phyloP scores from a whole-genome alignment of 108 stramenopile genomes.

The Pseudonitzschia pungens region DNA sequence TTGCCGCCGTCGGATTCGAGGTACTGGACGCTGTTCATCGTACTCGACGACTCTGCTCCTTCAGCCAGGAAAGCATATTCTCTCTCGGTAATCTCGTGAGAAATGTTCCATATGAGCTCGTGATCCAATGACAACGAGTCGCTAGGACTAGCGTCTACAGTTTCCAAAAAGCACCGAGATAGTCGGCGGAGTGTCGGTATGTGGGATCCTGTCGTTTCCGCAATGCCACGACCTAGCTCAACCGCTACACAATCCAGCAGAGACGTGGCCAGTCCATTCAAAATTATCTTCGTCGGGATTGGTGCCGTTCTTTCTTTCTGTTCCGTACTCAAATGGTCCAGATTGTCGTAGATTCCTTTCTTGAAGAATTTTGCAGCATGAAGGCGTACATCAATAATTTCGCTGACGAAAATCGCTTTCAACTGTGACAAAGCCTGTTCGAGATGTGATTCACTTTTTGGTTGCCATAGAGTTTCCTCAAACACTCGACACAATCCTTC shows the following conservation, averaged over 20 bases:
- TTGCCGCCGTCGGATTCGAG: conserved; percentile 28
- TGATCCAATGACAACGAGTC: neutral
- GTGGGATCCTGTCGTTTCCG: conserved; percentile 23
- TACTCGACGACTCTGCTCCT: neutral
- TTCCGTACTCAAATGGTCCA: conserved; percentile 23
- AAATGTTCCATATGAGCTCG: conserved; percentile 4
- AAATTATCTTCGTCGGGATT: neutral
- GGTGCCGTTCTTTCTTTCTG: neutral
- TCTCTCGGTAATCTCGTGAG: conserved; percentile 5
- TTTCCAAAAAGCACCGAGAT: conserved; percentile 53
- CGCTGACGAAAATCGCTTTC: conserved; percentile 22
- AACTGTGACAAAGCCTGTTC: conserved; percentile 13
- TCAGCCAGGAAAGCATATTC: conserved; percentile 7
- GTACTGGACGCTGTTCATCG: neutral
- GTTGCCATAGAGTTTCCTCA: conserved; percentile 12
- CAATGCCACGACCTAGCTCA: conserved; percentile 12
- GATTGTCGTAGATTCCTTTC: conserved; percentile 43
- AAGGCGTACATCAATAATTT: conserved; percentile 39
- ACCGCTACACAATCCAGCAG: conserved; percentile 15
- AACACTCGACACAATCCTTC: conserved; percentile 3
- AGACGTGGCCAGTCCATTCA: neutral
- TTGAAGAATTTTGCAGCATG: conserved; percentile 52
- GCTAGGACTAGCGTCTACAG: conserved; percentile 1
- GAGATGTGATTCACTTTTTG: neutral
- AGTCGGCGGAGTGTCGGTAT: conserved; percentile 55